These are phyloP conservation scores for Leishmania tarentolae DNA, from an alignment of 208 protist genomes.

Conservation along the genomic window DNA sequence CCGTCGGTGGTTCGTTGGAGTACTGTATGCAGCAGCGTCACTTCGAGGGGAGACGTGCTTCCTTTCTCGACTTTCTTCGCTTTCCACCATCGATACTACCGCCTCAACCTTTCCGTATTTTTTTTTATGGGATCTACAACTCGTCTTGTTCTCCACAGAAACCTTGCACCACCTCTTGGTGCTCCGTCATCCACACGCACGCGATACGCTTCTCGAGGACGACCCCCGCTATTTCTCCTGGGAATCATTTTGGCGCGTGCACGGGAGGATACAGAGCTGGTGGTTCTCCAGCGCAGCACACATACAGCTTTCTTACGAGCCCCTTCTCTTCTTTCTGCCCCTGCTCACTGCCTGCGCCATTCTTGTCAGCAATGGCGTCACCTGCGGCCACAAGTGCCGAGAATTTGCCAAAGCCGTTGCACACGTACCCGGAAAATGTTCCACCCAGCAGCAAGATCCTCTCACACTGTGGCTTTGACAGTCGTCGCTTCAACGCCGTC, in stretches of 20 bases:
- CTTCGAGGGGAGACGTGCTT: not conserved
- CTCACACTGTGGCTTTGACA: constrained; percentile 76
- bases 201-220: not conserved
- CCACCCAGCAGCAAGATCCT: constrained; percentile 40
- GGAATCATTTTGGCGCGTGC: not conserved
- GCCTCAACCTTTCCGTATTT: not conserved
- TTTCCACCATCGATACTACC: not conserved
- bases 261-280: not conserved
- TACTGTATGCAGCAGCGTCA: not conserved
- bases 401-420: constrained; percentile 52
- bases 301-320: not conserved
- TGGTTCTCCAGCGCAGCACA: not conserved
- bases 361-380: not conserved
- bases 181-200: not conserved
- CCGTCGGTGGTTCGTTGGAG: not conserved
- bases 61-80: not conserved
- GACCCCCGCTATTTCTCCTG: not conserved
- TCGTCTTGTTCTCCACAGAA: not conserved
- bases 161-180: not conserved
- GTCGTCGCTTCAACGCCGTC: constrained; percentile 64
- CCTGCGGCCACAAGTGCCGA: not conserved
- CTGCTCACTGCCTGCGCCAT: not conserved
- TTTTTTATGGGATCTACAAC: not conserved
- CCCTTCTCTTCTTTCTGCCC: not conserved
- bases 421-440: constrained; percentile 58